Evolutionary conservation across 2,329 filamentous ascomycete genomes (phyloP).

Genomic region (Lachnellula willkommii): DNA sequence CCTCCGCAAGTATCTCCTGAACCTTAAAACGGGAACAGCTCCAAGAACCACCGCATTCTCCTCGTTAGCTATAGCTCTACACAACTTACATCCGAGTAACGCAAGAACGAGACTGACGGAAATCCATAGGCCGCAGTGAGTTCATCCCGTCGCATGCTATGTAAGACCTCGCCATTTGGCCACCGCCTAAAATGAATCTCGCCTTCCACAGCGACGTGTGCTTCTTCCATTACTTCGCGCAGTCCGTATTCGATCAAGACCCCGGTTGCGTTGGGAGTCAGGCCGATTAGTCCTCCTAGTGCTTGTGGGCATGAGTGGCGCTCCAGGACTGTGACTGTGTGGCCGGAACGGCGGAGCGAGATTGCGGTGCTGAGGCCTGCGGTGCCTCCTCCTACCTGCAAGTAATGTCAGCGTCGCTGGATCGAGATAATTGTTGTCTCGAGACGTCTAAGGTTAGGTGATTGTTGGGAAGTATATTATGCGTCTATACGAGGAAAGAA

Average conservation of each 20-base stretch:
- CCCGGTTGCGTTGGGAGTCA: background rate
- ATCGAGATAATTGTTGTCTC: too few species aligned
- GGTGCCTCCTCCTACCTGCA: background rate
- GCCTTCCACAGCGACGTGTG: background rate
- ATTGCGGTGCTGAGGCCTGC: constrained; percentile 3
- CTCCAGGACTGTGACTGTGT: background rate
- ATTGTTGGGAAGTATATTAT: too few species aligned
- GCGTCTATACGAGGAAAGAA: too few species aligned
- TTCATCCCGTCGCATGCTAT: background rate
- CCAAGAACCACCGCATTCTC: background rate
- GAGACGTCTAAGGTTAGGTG: too few species aligned
- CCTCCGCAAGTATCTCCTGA: background rate
- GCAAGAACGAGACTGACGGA: background rate
- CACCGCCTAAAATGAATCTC: background rate
- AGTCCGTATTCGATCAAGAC: constrained; percentile 1
- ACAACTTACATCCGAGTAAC: too few species aligned
- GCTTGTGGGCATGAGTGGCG: background rate
- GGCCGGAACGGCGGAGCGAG: background rate
- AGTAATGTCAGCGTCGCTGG: too few species aligned
- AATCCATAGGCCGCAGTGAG: background rate
- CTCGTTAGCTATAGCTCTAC: background rate
- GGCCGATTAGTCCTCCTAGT: background rate
- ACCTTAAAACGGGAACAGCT: background rate
- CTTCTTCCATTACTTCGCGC: background rate
- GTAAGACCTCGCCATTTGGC: background rate